These are phyloP conservation scores for Penicillium antarcticum DNA, from an alignment of 495 filamentous ascomycete genomes.

Conservation along the genomic window DNA sequence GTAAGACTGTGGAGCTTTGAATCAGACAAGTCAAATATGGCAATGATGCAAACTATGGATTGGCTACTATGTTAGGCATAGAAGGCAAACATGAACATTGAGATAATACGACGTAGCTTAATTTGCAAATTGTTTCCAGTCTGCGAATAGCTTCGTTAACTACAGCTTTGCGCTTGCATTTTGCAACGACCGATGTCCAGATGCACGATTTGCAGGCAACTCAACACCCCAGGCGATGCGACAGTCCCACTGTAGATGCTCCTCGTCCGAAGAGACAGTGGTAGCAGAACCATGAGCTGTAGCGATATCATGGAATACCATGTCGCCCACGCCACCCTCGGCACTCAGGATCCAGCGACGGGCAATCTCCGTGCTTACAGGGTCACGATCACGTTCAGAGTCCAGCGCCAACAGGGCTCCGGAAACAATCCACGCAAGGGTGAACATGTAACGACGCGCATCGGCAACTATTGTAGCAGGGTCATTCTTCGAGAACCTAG, in stretches of 20 bases:
- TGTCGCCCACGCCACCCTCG: slow-evolving; percentile 31
- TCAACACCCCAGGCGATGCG: slow-evolving; percentile 33
- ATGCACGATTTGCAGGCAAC: slow-evolving; percentile 19
- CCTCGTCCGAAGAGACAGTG: slow-evolving; percentile 2
- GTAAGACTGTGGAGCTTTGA: slow-evolving; percentile 16
- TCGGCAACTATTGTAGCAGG: slow-evolving; percentile 24
- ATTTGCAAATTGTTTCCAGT: neutral
- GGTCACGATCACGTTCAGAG: slow-evolving; percentile 29
- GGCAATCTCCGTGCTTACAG: slow-evolving; percentile 28
- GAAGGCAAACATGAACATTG: no score
- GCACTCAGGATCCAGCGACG: slow-evolving; percentile 32
- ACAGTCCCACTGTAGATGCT: slow-evolving; percentile 29
- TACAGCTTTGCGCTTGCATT: slow-evolving; percentile 1
- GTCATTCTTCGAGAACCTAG: slow-evolving; percentile 10
- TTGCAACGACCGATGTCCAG: slow-evolving; percentile 27
- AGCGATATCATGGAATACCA: slow-evolving; percentile 28
- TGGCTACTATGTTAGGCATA: no score
- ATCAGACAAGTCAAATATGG: no score
- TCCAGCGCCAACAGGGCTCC: slow-evolving; percentile 30
- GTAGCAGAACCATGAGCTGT: neutral
- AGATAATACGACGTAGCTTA: neutral
- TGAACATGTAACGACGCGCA: slow-evolving; percentile 34
- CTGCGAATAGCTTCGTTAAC: neutral
- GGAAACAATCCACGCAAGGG: slow-evolving; percentile 29
- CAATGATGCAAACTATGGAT: no score